Percentiles rank a stretch among this genome's conserved stretches.
These are phyloP conservation scores for Trametes elegans DNA, from an alignment of 768 basidiomycete species.

Conservation along the genomic window DNA sequence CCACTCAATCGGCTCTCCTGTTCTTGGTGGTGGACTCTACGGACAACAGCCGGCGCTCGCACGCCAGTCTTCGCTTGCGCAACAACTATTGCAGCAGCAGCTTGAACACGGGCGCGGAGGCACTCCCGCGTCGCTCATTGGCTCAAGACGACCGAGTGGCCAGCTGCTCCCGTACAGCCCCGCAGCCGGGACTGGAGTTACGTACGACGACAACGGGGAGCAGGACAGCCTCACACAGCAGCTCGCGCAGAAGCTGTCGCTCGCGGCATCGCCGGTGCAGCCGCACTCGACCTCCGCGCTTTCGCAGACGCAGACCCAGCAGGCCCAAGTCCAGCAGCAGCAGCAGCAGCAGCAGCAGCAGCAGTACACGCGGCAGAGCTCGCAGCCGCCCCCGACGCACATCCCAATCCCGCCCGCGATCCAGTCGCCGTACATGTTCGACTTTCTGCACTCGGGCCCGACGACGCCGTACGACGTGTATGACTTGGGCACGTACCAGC, in stretches of 20 bases:
- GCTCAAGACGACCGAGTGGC: slow-evolving; percentile 7
- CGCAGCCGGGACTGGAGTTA: neutral
- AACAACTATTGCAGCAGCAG: slow-evolving; percentile 19
- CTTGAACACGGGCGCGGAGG: slow-evolving; percentile 10
- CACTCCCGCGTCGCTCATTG: neutral
- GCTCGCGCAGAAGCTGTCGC: slow-evolving; percentile 10
- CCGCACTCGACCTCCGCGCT: neutral
- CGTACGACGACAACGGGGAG: slow-evolving; percentile 3
- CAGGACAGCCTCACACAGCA: neutral
- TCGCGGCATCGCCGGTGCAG: slow-evolving; percentile 6
- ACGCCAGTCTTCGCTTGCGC: slow-evolving; percentile 20
- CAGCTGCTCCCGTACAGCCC: neutral
- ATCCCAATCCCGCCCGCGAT: slow-evolving; percentile 36
- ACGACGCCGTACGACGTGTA: slow-evolving; percentile 37
- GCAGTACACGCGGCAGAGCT: neutral
- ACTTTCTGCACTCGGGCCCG: slow-evolving; percentile 37
- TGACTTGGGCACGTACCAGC: slow-evolving; percentile 20
- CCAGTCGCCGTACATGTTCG: slow-evolving; percentile 38
- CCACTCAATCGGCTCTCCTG: neutral
- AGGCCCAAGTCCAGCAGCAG: neutral
- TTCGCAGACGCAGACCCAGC: neutral
- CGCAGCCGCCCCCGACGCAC: slow-evolving; percentile 26
- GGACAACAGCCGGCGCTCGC: neutral
- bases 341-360: neutral
- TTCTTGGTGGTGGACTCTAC: neutral